These are phyloP conservation scores for Venturia asperata DNA, from an alignment of 2,329 filamentous ascomycete genomes.

Conservation along the genomic window DNA sequence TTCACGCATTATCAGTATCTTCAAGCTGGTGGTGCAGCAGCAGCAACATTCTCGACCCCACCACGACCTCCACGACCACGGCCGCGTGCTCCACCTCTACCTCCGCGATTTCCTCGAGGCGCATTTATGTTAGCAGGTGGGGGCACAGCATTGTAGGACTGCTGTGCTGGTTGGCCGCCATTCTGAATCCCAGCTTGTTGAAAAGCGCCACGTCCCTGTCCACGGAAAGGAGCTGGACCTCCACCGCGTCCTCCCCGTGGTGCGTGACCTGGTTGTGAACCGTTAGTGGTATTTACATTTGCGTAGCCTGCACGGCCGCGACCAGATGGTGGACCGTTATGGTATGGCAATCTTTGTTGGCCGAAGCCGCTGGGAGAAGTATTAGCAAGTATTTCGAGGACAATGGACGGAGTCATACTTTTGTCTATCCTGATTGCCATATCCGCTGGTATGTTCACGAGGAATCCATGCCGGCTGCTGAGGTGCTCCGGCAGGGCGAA, in stretches of 20 bases:
- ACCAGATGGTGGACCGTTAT: constrained; percentile 13
- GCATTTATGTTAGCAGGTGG: constrained; percentile 28
- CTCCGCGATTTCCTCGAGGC: constrained; percentile 24
- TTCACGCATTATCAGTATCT: background rate
- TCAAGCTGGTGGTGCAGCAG: constrained; percentile 9
- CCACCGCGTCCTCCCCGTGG: constrained; percentile 6
- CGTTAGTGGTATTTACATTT: constrained; percentile 12
- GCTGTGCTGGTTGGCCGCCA: constrained; percentile 9
- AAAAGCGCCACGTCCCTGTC: background rate
- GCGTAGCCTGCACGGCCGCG: constrained; percentile 18
- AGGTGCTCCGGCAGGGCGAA: constrained; percentile 49
- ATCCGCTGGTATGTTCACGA: constrained; percentile 27
- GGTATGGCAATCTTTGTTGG: constrained; percentile 15
- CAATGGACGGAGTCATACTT: constrained; percentile 23
- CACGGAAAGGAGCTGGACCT: background rate
- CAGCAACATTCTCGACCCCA: constrained; percentile 2
- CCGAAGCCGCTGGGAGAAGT: background rate
- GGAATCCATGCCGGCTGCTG: constrained; percentile 53
- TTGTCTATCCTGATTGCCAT: constrained; percentile 3
- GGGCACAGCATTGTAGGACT: constrained; percentile 32
- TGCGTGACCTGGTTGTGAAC: background rate
- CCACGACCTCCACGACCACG: constrained; percentile 15
- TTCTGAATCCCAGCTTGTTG: background rate
- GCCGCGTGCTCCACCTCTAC: constrained; percentile 21
- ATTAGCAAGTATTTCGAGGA: constrained; percentile 23